phyloP scores from a whole-genome alignment of 768 basidiomycete genomes.

The Paxillus rubicundulus region DNA sequence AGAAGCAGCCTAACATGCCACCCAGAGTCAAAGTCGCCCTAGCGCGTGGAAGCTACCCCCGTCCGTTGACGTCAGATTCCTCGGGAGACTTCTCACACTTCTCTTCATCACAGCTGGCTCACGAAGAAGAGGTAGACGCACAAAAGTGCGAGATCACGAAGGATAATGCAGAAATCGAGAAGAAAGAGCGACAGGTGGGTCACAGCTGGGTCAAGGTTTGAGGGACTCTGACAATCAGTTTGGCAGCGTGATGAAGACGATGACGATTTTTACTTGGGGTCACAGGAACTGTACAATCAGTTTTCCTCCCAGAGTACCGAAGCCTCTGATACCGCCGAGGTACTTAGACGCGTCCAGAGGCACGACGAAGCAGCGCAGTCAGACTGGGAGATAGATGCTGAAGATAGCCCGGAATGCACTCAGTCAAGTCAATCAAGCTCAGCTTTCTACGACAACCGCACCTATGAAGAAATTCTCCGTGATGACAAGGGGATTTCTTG shows the following conservation, averaged over 20 bases:
- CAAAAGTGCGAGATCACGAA: slow-evolving; percentile 1
- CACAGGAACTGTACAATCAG: slow-evolving; percentile 7
- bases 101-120: slow-evolving; percentile 11
- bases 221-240: background rate
- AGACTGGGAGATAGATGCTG: background rate
- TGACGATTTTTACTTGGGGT: slow-evolving; percentile 5
- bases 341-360: background rate
- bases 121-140: slow-evolving; percentile 7
- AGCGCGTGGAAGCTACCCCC: slow-evolving; percentile 5
- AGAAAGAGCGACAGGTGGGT: slow-evolving; percentile 3
- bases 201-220: no score
- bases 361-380: background rate
- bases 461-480: slow-evolving; percentile 4
- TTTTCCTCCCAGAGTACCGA: slow-evolving; percentile 7
- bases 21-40: background rate
- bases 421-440: background rate
- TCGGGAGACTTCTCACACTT: slow-evolving; percentile 2
- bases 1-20: background rate
- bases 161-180: slow-evolving; percentile 7
- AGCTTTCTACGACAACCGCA: background rate
- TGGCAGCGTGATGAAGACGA: slow-evolving; percentile 9
- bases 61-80: slow-evolving; percentile 10
- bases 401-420: background rate
- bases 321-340: background rate
- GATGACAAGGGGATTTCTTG: background rate